Evolutionary conservation across 2,329 filamentous ascomycete genomes (phyloP), one percentile per base, ranked within the genome.

Genomic region (Diplodia sapinea): DNA sequence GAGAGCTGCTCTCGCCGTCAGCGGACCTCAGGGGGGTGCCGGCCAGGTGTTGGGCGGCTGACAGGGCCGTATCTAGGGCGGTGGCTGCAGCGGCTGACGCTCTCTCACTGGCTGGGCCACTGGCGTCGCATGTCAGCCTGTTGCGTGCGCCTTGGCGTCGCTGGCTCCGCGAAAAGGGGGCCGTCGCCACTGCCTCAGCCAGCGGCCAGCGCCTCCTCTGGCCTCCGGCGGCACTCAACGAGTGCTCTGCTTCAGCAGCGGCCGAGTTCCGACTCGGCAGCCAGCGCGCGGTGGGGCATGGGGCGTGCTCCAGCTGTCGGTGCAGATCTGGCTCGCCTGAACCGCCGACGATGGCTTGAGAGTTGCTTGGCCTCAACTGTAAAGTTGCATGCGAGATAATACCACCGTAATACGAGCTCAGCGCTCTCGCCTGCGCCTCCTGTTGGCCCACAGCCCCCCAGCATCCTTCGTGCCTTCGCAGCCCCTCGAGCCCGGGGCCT

Each of bases 211-310:
- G 26, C 26, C 26, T 26, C 26, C 26, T 26, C 23, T 26, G 26
- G 56, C 40, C n/a, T 33, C 23, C 57, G 20, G 56, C 40, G 29
- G 7, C 23, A 43, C 15, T 43, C 57, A 8, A 29, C 20, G 29
- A n/a, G 15, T 51, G 59, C 59, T 51, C 26, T 26, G 26, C 31
- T 33, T 63, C 59, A 51, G 50, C 59, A 49, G 12, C 59, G 36
- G 43, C 59, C 59, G 59, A 63, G 26, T 51, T 63, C 59, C 59
- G 59, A 36, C 59, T 63, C 59, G 59, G 59, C 59, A 63, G 59
- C 40, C 54, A 56, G 55, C 31, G 31, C 12, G 47, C 29, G 59
- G 47, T 26, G 57, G 57, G 15, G 55, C 23, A 43, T 33, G 17
- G 57, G 12, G 59, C 13, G 59, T 49, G 38, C 59, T 12, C 12